A percentile compares a stretch with the other conserved stretches of the same genome.
Evolutionary conservation across 163 green algal genomes (phyloP).

Genomic region (Dunaliella salina): DNA sequence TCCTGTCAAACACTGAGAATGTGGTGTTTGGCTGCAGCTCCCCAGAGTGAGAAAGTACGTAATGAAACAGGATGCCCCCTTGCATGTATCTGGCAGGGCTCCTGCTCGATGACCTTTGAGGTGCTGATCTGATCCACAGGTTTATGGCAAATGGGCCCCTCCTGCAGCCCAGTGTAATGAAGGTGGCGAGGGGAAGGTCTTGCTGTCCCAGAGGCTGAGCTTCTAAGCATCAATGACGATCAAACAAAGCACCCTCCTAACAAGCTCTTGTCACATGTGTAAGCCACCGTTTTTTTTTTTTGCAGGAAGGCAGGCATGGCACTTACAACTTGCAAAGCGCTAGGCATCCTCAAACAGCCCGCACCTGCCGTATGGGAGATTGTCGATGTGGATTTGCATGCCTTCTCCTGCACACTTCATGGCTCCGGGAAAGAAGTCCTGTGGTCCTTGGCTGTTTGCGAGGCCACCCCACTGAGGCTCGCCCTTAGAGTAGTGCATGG

Average conservation of each 20-base stretch:
- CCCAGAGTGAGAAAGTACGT: slow-evolving; percentile 38
- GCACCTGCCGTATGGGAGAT: background rate
- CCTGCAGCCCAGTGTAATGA: slow-evolving; percentile 10
- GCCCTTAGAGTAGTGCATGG: background rate
- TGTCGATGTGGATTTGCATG: background rate
- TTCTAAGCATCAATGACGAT: background rate
- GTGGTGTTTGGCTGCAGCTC: background rate
- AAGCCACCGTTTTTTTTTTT: background rate
- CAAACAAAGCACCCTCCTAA: background rate
- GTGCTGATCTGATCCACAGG: slow-evolving; percentile 51
- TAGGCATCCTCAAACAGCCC: background rate
- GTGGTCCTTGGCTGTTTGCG: background rate
- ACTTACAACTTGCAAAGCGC: background rate
- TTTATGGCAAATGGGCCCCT: slow-evolving; percentile 59
- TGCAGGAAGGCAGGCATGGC: background rate
- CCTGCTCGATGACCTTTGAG: background rate
- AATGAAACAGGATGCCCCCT: slow-evolving; percentile 20
- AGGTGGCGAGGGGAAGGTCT: background rate
- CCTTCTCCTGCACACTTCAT: background rate
- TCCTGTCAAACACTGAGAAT: background rate
- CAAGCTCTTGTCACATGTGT: too few species aligned
- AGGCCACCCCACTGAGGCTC: background rate
- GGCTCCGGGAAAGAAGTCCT: background rate
- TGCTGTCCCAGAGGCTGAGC: background rate
- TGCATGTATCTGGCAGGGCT: background rate